These are phyloP conservation scores for Neckera pumila DNA, from an alignment of 225 moss, liverwort and hornwort genomes.

Conservation along the genomic window DNA sequence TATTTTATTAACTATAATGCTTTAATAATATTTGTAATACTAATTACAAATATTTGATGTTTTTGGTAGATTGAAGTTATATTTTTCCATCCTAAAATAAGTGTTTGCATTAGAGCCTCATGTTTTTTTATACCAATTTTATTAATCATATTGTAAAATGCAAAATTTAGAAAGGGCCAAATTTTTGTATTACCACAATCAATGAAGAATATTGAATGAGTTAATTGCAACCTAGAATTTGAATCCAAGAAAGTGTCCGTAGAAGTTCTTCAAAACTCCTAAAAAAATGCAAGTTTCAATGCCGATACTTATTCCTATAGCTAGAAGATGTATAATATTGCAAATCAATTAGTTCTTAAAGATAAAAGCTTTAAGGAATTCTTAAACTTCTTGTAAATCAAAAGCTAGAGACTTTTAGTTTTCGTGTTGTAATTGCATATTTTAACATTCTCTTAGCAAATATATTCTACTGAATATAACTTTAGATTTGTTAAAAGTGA, in stretches of 20 bases:
- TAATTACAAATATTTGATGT: neutral
- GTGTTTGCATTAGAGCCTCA: neutral
- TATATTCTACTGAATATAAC: rapidly evolving
- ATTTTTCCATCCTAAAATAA: neutral
- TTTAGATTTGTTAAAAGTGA: neutral
- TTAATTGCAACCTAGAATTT: neutral
- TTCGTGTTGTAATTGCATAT: neutral
- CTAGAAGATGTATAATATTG: neutral
- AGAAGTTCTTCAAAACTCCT: neutral
- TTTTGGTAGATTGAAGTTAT: neutral
- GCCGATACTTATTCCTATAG: rapidly evolving
- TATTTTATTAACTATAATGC: neutral
- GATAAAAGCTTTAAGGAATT: neutral
- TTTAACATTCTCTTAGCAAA: neutral
- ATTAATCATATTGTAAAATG: neutral
- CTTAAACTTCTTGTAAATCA: neutral
- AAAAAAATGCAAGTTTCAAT: neutral
- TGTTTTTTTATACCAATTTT: neutral
- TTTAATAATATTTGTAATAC: no score
- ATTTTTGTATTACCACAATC: neutral
- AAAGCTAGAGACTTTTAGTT: neutral
- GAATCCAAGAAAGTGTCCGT: rapidly evolving
- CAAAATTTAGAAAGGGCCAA: neutral
- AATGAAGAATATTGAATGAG: neutral
- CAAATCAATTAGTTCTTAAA: neutral